Base-by-base conservation (phyloP, 2,329 filamentous ascomycete genomes). In the Tothia fuscella region DNA sequence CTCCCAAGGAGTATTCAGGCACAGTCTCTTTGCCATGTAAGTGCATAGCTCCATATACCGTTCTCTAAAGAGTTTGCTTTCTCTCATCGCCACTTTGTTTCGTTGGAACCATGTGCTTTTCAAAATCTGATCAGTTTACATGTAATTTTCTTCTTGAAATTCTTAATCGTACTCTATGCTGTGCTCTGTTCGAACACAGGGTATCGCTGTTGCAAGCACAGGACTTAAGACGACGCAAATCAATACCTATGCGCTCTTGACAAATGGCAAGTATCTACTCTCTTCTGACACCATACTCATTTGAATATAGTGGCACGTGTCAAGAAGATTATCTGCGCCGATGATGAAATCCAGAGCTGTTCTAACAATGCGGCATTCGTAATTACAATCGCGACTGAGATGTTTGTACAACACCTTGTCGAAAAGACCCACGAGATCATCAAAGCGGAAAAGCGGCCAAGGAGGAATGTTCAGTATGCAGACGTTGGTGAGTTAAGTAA, bases 241-340 rank as follows among this genome's bases (percentile, higher is more conserved):
- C n/a, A n/a, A n/a, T n/a, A n/a, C n/a, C n/a, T n/a, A n/a, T n/a
- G n/a, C n/a, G n/a, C n/a, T n/a, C n/a, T n/a, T n/a, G n/a, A n/a
- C n/a, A n/a, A n/a, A n/a, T n/a, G n/a, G n/a, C n/a, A n/a, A n/a
- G n/a, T n/a, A n/a, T n/a, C n/a, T n/a, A n/a, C n/a, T n/a, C n/a
- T n/a, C n/a, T n/a, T n/a, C n/a, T n/a, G n/a, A n/a, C n/a, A n/a
- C n/a, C n/a, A n/a, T n/a, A n/a, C n/a, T n/a, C n/a, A n/a, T n/a
- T n/a, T n/a, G n/a, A n/a, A n/a, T n/a, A n/a, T n/a, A 96, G 91
- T 96, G 43, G 84, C 91, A 14, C 78, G 91, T 53, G 85, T 98
- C 45, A 95, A 95, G 65, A 94, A 93, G 65, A 94, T 98, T 57
- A 85, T 98, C 46, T 74, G 78, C 37, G 74, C 86, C 44, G 91